These are phyloP conservation scores for Aegilops umbellulata DNA, from an alignment of 176 grass and related monocot species.

Conservation along the genomic window DNA sequence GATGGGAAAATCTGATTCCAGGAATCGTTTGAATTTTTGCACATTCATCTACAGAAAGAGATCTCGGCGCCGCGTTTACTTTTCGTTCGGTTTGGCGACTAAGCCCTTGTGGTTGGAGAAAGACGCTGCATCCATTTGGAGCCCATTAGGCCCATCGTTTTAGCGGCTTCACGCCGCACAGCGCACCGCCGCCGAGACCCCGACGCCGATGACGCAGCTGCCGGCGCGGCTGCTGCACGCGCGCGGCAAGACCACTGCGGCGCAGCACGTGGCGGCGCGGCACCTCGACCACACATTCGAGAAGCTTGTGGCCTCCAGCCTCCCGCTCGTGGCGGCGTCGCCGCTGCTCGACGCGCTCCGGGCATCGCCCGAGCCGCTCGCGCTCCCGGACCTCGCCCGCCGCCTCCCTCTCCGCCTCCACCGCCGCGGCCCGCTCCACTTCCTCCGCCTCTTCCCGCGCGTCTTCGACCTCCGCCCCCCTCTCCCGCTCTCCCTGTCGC, in stretches of 20 bases:
- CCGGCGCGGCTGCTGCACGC: conserved; percentile 38
- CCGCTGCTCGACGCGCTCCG: conserved; percentile 69
- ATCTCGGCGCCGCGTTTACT: too few relatives aligned
- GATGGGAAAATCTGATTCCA: not conserved
- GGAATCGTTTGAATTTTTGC: conserved; percentile 6
- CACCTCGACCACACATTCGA: conserved; percentile 75
- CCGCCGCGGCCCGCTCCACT: conserved; percentile 55
- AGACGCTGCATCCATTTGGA: not conserved
- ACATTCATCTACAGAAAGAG: too few relatives aligned
- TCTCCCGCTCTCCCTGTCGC: conserved; percentile 48
- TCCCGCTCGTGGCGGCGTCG: conserved; percentile 59
- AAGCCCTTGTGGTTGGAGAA: not conserved
- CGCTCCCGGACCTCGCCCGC: conserved; percentile 43
- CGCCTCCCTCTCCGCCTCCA: conserved; percentile 60
- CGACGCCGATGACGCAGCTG: conserved; percentile 4
- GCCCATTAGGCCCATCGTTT: not conserved
- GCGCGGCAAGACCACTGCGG: conserved; percentile 59
- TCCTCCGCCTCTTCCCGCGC: conserved; percentile 71
- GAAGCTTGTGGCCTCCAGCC: conserved; percentile 55
- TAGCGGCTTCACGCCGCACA: not conserved
- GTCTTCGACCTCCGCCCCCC: conserved; percentile 50
- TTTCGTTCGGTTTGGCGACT: not conserved
- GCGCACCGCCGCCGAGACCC: not conserved
- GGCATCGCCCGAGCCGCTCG: conserved; percentile 44
- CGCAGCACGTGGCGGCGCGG: conserved; percentile 61